Evolutionary conservation across 2,329 filamentous ascomycete genomes (phyloP).

Genomic region (Trichoderma atroviride): DNA sequence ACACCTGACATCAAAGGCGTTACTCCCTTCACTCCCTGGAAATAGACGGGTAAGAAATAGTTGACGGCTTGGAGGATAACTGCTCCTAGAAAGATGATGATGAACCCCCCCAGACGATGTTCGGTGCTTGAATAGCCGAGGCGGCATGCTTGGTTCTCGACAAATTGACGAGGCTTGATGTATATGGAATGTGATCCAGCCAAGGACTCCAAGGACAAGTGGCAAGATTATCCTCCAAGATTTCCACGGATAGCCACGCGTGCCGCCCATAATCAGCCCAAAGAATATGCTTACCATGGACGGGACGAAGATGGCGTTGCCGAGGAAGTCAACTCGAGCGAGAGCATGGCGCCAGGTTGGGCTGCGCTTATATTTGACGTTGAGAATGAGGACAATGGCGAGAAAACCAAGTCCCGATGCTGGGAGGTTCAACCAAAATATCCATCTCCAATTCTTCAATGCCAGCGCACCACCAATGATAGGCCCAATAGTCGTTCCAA

Average conservation of each 20-base stretch:
- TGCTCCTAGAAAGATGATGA: constrained; percentile 40
- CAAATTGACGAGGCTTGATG: constrained; percentile 21
- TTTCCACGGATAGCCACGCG: constrained; percentile 43
- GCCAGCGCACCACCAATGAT: constrained; percentile 39
- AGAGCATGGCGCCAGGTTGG: background rate
- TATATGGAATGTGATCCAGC: constrained; percentile 33
- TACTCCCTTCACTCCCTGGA: constrained; percentile 46
- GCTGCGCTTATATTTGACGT: constrained; percentile 35
- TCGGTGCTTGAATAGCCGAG: constrained; percentile 26
- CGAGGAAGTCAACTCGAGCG: constrained; percentile 46
- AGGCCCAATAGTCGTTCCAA: constrained; percentile 43
- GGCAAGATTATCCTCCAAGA: constrained; percentile 43
- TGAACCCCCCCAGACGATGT: constrained; percentile 34
- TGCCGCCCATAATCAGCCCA: constrained; percentile 46
- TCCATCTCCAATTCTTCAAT: constrained; percentile 46
- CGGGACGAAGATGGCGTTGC: constrained; percentile 44
- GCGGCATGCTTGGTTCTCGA: constrained; percentile 28
- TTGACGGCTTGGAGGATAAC: constrained; percentile 29
- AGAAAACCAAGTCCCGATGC: constrained; percentile 34
- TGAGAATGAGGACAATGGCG: constrained; percentile 39
- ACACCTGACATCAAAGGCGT: constrained; percentile 40
- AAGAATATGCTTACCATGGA: constrained; percentile 37
- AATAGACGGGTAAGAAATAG: constrained; percentile 53
- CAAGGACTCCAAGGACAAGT: constrained; percentile 44
- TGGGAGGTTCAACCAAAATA: constrained; percentile 51